phyloP scores from a whole-genome alignment of 108 stramenopile species.

The Bacterosira constricta region DNA sequence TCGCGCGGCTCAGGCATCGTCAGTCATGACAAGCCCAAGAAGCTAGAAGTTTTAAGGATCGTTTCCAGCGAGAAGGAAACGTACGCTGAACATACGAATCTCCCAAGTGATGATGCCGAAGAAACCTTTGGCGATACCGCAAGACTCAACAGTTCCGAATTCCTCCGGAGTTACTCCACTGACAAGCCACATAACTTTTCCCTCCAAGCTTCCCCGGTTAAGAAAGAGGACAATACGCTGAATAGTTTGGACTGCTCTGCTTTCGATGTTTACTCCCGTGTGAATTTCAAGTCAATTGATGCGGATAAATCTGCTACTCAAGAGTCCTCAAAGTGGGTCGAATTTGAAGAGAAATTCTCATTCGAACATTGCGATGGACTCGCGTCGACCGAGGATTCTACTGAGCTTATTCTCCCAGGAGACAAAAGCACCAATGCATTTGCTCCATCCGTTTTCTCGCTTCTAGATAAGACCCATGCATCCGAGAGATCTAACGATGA shows the following conservation, averaged over 20 bases:
- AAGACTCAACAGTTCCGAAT: no score
- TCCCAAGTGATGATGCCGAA: no score
- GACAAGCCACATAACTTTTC: slow-evolving; percentile 1
- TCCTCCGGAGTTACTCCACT: not conserved
- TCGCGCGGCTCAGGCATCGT: no score
- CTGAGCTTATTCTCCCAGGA: not conserved
- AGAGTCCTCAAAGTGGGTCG: not conserved
- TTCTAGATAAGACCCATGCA: not conserved
- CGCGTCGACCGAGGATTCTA: not conserved
- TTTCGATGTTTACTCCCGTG: no score
- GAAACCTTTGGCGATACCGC: no score
- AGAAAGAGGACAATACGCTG: not conserved
- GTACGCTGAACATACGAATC: no score
- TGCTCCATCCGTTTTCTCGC: not conserved
- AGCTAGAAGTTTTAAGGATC: no score
- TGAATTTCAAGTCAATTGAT: not conserved
- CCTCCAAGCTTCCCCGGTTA: not conserved
- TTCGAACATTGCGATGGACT: not conserved
- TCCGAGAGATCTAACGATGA: not conserved
- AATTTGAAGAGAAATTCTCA: no score
- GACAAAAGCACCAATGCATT: not conserved
- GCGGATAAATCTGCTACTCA: not conserved
- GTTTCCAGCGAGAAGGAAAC: no score
- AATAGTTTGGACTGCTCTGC: not conserved
- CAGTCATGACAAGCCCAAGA: no score